A percentile compares a stretch with the other conserved stretches of the same genome.
phyloP scores from a whole-genome alignment of 768 basidiomycete species.

The Podaxis sp. region DNA sequence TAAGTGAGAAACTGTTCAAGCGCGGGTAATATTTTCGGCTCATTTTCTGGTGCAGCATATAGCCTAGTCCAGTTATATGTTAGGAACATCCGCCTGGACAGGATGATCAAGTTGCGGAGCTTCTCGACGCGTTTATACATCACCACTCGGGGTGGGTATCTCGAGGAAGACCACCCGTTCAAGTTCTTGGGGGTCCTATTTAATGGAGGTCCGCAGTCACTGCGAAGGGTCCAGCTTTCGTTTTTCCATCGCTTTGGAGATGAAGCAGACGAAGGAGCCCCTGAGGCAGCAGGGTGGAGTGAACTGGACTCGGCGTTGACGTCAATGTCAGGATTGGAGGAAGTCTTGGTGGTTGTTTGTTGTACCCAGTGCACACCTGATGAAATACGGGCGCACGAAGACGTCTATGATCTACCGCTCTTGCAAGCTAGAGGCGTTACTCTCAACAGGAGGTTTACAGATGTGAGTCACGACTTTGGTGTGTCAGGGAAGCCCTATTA shows the following conservation, averaged over 20 bases:
- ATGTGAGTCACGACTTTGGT: not conserved
- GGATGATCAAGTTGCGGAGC: not conserved
- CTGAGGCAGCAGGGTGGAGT: slow-evolving; percentile 3
- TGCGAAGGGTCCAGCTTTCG: not conserved
- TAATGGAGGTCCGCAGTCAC: not conserved
- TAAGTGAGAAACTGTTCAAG: not conserved
- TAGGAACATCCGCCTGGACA: not conserved
- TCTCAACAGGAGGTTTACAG: not conserved
- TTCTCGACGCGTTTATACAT: slow-evolving; percentile 9
- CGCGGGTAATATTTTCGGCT: not conserved
- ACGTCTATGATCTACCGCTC: slow-evolving; percentile 3
- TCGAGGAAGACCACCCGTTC: slow-evolving; percentile 3
- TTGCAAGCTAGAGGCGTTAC: not conserved
- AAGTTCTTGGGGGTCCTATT: not conserved
- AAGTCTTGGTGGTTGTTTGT: slow-evolving; percentile 6
- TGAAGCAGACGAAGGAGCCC: not conserved
- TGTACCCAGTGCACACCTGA: slow-evolving; percentile 6
- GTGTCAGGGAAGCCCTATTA: not conserved
- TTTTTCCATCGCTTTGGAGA: slow-evolving; percentile 10
- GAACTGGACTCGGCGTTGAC: slow-evolving; percentile 3
- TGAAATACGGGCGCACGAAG: not conserved
- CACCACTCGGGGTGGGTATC: slow-evolving; percentile 1
- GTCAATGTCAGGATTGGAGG: not conserved
- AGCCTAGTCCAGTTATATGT: not conserved
- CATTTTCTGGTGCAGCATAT: not conserved